A percentile compares a stretch with the other conserved stretches of the same genome.
These are phyloP conservation scores for Tetracladium marchalianum DNA, from an alignment of 495 filamentous ascomycete genomes.

Conservation along the genomic window DNA sequence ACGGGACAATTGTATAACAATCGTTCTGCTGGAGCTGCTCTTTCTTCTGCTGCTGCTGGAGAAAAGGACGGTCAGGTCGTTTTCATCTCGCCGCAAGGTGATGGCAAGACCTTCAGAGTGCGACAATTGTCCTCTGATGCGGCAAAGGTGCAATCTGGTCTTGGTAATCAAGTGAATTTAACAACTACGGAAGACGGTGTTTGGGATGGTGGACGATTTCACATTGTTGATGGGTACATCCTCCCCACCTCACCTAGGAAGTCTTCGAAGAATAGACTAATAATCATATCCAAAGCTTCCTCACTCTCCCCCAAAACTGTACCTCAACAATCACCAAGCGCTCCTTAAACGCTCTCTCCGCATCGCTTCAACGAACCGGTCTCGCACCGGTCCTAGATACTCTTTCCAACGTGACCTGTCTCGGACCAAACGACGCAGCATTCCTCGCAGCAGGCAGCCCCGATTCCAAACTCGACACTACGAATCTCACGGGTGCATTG, in stretches of 20 bases:
- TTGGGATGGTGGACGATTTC: constrained; percentile 1
- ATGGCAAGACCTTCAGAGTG: neutral
- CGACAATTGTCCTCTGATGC: neutral
- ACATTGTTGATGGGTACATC: neutral
- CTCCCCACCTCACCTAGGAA: neutral
- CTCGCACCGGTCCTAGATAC: constrained; percentile 17
- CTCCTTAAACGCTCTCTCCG: constrained; percentile 15
- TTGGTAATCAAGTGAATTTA: neutral
- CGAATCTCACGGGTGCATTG: constrained; percentile 10
- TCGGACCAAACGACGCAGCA: constrained; percentile 22
- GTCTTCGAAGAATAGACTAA: neutral
- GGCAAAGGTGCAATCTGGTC: neutral
- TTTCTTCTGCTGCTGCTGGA: neutral
- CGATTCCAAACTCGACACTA: constrained; percentile 13
- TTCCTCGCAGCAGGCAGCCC: constrained; percentile 20
- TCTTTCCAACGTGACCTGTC: constrained; percentile 22
- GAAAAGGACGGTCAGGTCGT: constrained; percentile 1
- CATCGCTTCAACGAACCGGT: constrained; percentile 14
- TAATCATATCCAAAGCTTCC: constrained; percentile 7
- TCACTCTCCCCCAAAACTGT: constrained; percentile 19
- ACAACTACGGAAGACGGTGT: neutral
- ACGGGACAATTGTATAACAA: constrained; percentile 16
- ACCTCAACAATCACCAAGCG: constrained; percentile 15
- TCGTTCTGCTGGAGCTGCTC: constrained; percentile 4
- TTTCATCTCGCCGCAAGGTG: neutral